phyloP scores from a whole-genome alignment of 2,329 filamentous ascomycete genomes.

The Anisogramma anomala region DNA sequence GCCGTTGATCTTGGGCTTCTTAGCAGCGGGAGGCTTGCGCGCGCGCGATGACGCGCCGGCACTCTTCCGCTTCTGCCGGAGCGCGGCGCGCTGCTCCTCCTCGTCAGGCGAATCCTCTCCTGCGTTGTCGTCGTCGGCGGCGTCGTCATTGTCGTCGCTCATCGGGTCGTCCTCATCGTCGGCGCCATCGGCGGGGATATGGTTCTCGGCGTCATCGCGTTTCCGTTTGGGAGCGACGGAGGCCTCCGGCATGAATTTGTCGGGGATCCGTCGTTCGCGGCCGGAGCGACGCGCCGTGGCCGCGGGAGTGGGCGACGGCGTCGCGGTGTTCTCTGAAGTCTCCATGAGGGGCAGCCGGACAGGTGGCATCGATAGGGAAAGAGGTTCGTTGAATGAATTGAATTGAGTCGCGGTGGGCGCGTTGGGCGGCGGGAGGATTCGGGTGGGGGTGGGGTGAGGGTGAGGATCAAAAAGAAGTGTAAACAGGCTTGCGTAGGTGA shows the following conservation, averaged over 20 bases:
- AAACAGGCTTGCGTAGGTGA: constrained; percentile 11
- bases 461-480: constrained; percentile 1
- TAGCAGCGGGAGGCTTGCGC: constrained; percentile 45
- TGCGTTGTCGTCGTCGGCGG: constrained; percentile 25
- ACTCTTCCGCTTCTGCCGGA: constrained; percentile 20
- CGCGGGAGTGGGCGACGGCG: constrained; percentile 39
- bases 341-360: constrained; percentile 38
- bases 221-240: constrained; percentile 45
- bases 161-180: constrained; percentile 17
- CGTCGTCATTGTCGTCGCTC: constrained; percentile 20
- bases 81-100: constrained; percentile 29
- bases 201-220: constrained; percentile 34
- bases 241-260: constrained; percentile 48
- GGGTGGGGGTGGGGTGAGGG: background rate
- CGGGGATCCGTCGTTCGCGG: constrained; percentile 51
- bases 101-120: constrained; percentile 32
- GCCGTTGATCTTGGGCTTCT: constrained; percentile 55
- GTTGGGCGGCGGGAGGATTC: constrained; percentile 3
- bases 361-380: constrained; percentile 26
- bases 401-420: constrained; percentile 17
- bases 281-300: constrained; percentile 51
- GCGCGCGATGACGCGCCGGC: constrained; percentile 30
- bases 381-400: constrained; percentile 17
- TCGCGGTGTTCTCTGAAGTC: constrained; percentile 44
- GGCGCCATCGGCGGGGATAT: constrained; percentile 33